phyloP scores from a whole-genome alignment of 192 early-diverging fungal species.

The Rhizoclosmatium globosum region DNA sequence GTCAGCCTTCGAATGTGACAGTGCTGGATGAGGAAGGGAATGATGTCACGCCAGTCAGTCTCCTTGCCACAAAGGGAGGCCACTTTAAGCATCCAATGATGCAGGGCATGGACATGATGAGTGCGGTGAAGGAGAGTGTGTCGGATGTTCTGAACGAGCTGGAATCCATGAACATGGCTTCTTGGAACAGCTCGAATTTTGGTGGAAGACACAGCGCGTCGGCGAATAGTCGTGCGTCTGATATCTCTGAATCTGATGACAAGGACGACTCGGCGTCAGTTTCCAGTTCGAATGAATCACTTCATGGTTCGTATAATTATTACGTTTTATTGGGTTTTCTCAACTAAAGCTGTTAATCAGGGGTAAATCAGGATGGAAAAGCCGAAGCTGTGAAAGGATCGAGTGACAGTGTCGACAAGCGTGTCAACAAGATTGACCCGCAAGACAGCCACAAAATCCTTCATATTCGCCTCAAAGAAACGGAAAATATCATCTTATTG shows the following conservation, averaged over 20 bases:
- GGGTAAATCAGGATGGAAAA: too few species aligned
- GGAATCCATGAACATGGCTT: conserved; percentile 51
- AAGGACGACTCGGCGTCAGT: conserved; percentile 45
- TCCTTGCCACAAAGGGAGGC: conserved; percentile 34
- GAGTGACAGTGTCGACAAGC: background rate
- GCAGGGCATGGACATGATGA: conserved; percentile 33
- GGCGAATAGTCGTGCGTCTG: conserved; percentile 41
- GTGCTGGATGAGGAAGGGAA: conserved; percentile 65
- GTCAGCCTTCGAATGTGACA: background rate
- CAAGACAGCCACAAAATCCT: conserved; percentile 35
- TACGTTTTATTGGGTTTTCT: too few species aligned
- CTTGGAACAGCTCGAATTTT: conserved; percentile 53
- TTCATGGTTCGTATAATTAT: conserved; percentile 18
- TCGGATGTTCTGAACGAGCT: conserved; percentile 61
- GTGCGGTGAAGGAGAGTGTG: conserved; percentile 53
- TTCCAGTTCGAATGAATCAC: conserved; percentile 34
- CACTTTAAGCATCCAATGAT: conserved; percentile 4
- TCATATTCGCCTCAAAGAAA: conserved; percentile 57
- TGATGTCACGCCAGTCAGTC: conserved; percentile 65
- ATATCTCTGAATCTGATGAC: conserved; percentile 36
- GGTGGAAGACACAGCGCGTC: conserved; percentile 42
- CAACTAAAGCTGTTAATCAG: too few species aligned
- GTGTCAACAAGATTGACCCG: conserved; percentile 13
- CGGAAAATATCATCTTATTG: conserved; percentile 54
- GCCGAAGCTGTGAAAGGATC: background rate